Conservation (phyloP, 2,329 filamentous ascomycete species). For the Cyanodermella asteris region DNA sequence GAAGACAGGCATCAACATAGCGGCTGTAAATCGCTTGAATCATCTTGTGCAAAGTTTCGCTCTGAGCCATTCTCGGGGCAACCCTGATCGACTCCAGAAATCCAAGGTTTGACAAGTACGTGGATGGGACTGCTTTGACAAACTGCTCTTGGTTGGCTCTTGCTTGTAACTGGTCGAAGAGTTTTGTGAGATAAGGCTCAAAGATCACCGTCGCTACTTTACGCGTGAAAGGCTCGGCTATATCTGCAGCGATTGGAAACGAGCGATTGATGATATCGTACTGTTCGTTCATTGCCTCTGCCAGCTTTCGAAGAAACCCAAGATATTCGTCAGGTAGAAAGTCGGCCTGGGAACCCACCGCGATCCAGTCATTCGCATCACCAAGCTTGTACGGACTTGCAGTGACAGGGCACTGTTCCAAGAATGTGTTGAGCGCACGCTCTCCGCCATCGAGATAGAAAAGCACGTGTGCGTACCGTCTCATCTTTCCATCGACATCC, state of each 20-base stretch:
- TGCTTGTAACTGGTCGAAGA: slow-evolving; percentile 75
- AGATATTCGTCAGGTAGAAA: slow-evolving; percentile 63
- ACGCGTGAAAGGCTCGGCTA: slow-evolving; percentile 60
- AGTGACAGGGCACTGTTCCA: slow-evolving; percentile 74
- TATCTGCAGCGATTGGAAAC: slow-evolving; percentile 48
- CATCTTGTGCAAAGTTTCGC: slow-evolving; percentile 46
- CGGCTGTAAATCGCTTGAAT: slow-evolving; percentile 63
- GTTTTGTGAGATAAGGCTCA: slow-evolving; percentile 60
- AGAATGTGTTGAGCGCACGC: slow-evolving; percentile 61
- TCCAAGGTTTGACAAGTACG: slow-evolving; percentile 67
- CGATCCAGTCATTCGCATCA: slow-evolving; percentile 63
- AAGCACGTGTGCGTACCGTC: slow-evolving; percentile 68
- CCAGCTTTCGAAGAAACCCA: slow-evolving; percentile 55
- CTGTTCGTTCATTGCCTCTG: slow-evolving; percentile 63
- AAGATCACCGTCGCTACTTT: slow-evolving; percentile 65
- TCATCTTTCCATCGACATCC: slow-evolving; percentile 78
- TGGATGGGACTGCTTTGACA: slow-evolving; percentile 62
- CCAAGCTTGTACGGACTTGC: slow-evolving; percentile 47
- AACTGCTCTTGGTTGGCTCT: slow-evolving; percentile 48
- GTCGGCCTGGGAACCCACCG: slow-evolving; percentile 39
- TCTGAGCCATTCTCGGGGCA: slow-evolving; percentile 38
- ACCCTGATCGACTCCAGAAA: no score
- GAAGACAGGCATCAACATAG: slow-evolving; percentile 80
- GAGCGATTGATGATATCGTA: slow-evolving; percentile 57
- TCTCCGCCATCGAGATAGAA: slow-evolving; percentile 60